These are phyloP conservation scores for Myriangium duriaei DNA, from an alignment of 2,329 filamentous ascomycete species.

Conservation along the genomic window DNA sequence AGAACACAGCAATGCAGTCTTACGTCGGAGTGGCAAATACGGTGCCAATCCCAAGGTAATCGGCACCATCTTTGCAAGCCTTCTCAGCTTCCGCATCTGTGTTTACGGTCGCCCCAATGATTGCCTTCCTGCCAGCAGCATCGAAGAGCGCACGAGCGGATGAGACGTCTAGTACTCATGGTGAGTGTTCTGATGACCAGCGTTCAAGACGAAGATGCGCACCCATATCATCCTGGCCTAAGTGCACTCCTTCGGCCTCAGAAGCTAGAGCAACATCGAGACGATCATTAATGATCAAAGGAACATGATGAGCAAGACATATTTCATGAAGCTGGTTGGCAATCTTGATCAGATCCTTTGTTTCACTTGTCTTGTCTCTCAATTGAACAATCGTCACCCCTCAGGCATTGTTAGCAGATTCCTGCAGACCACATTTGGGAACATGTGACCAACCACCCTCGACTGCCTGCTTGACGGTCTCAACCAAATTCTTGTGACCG, in stretches of 20 bases:
- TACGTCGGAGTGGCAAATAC: slow-evolving; percentile 76
- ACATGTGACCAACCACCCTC: slow-evolving; percentile 57
- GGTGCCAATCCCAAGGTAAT: slow-evolving; percentile 85
- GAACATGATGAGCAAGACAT: slow-evolving; percentile 55
- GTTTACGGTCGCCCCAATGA: slow-evolving; percentile 81
- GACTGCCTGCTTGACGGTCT: slow-evolving; percentile 64
- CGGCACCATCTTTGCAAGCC: slow-evolving; percentile 64
- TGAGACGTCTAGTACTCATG: slow-evolving; percentile 34
- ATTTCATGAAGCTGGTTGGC: slow-evolving; percentile 59
- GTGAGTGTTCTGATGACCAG: slow-evolving; percentile 18
- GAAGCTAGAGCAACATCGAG: slow-evolving; percentile 79
- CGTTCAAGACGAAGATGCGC: slow-evolving; percentile 17
- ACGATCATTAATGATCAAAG: slow-evolving; percentile 84
- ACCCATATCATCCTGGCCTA: slow-evolving; percentile 91
- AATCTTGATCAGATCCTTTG: slow-evolving; percentile 54
- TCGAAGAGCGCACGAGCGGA: slow-evolving; percentile 56
- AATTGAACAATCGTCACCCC: slow-evolving; percentile 77
- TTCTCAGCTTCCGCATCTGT: slow-evolving; percentile 57
- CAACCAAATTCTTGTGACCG: slow-evolving; percentile 53
- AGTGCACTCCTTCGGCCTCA: slow-evolving; percentile 81
- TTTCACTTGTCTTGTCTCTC: slow-evolving; percentile 75
- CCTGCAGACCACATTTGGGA: no score
- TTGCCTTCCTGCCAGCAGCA: slow-evolving; percentile 49
- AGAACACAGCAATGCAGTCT: slow-evolving; percentile 19
- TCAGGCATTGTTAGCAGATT: no score